These are phyloP conservation scores for Rosa multiflora DNA, from an alignment of 306 rosid genomes.

Conservation along the genomic window DNA sequence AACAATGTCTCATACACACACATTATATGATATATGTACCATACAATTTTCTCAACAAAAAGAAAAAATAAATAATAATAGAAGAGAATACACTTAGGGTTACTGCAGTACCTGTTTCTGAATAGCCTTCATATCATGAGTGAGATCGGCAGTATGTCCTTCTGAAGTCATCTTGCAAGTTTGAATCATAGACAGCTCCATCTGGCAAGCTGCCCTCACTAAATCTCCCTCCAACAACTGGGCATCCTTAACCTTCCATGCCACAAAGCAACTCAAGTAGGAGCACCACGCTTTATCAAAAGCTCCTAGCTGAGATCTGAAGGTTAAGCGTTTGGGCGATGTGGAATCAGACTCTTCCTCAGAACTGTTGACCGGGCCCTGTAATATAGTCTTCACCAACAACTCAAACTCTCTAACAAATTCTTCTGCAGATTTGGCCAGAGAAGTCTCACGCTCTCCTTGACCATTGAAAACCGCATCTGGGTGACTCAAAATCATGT, in stretches of 20 bases:
- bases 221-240: slow-evolving; percentile 78
- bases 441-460: slow-evolving; percentile 75
- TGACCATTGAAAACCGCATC: slow-evolving; percentile 79
- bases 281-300: slow-evolving; percentile 97
- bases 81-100: background rate
- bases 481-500: slow-evolving; percentile 83
- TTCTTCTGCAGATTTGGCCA: slow-evolving; percentile 75
- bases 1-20: background rate
- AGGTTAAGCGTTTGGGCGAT: slow-evolving; percentile 53
- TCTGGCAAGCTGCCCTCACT: slow-evolving; percentile 96
- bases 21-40: background rate
- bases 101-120: slow-evolving; percentile 71
- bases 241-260: slow-evolving; percentile 95
- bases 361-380: slow-evolving; percentile 63
- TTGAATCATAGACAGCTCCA: slow-evolving; percentile 94
- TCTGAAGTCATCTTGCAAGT: slow-evolving; percentile 80
- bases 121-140: slow-evolving; percentile 91
- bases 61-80: background rate
- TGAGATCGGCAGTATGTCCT: slow-evolving; percentile 53
- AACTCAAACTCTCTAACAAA: slow-evolving; percentile 69
- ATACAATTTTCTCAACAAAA: background rate
- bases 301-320: slow-evolving; percentile 77
- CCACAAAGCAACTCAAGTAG: slow-evolving; percentile 80
- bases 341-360: slow-evolving; percentile 55
- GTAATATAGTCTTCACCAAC: slow-evolving; percentile 59